Evolutionary conservation across 2,329 filamentous ascomycete genomes (phyloP).

Genomic region (Aspergillus sojae): DNA sequence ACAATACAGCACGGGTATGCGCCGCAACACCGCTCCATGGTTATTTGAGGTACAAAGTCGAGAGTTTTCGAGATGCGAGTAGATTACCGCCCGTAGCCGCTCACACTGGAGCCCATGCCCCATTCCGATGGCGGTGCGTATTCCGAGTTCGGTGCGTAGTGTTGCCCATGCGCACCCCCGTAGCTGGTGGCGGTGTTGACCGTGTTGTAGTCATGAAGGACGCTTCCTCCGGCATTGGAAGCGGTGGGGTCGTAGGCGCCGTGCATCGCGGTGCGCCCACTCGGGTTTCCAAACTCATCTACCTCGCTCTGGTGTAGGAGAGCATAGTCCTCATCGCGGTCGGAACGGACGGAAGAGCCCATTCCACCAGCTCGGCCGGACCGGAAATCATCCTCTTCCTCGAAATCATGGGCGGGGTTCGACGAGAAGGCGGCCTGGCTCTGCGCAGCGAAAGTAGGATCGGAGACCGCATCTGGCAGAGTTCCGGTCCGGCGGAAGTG

Average conservation of each 20-base stretch:
- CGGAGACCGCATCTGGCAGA: conserved; percentile 50
- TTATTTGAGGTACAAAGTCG: conserved; percentile 28
- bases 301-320: conserved; percentile 52
- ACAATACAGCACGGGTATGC: conserved; percentile 25
- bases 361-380: conserved; percentile 40
- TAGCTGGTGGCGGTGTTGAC: conserved; percentile 42
- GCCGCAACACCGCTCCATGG: conserved; percentile 36
- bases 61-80: conserved; percentile 15
- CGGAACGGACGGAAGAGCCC: conserved; percentile 44
- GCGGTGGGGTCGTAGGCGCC: conserved; percentile 45
- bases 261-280: conserved; percentile 39
- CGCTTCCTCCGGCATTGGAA: conserved; percentile 26
- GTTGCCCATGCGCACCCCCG: conserved; percentile 42
- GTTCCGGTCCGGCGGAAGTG: conserved; percentile 61
- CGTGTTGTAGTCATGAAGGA: conserved; percentile 44
- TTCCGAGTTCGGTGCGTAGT: conserved; percentile 21
- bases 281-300: conserved; percentile 43
- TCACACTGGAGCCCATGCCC: conserved; percentile 19
- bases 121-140: conserved; percentile 28
- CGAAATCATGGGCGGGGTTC: conserved; percentile 49
- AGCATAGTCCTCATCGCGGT: conserved; percentile 55
- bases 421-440: conserved; percentile 52
- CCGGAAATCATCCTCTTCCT: conserved; percentile 49
- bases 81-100: conserved; percentile 28
- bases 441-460: conserved; percentile 53